Evolutionary conservation across 2,329 filamentous ascomycete genomes (phyloP).

Genomic region (Nemania abortiva): DNA sequence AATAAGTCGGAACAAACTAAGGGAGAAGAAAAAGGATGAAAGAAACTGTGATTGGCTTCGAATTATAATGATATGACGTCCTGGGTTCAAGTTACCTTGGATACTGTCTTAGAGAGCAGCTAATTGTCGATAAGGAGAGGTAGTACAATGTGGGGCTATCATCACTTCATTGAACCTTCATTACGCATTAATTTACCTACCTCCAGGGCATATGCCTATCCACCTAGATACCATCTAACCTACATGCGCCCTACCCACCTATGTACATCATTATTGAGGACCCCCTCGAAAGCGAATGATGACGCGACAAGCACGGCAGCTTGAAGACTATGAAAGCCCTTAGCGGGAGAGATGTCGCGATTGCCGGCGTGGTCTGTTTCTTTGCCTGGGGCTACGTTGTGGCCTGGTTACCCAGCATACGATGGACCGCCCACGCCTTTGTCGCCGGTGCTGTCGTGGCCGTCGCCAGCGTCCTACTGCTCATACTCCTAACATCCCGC

Average conservation of each 20-base stretch:
- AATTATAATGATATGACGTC: no score
- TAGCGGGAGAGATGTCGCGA: constrained; percentile 77
- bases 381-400: constrained; percentile 89
- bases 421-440: constrained; percentile 89
- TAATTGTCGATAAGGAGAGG: background rate
- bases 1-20: no score
- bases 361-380: constrained; percentile 77
- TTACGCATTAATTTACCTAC: no score
- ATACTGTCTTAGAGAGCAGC: no score
- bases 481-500: constrained; percentile 73
- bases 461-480: constrained; percentile 65
- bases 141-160: constrained; percentile 1
- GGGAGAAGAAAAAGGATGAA: no score
- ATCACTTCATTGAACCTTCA: background rate
- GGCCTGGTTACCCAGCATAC: constrained; percentile 84
- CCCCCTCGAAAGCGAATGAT: constrained; percentile 48
- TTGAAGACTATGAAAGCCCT: constrained; percentile 71
- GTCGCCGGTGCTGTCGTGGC: constrained; percentile 73
- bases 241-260: constrained; percentile 8
- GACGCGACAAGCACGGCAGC: constrained; percentile 51
- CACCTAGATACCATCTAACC: background rate
- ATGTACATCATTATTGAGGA: constrained; percentile 2
- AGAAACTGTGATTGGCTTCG: no score
- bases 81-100: no score
- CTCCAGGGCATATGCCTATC: background rate